phyloP scores from a whole-genome alignment of 371 early-diverging fungal genomes.

The Funneliformis caledonium region DNA sequence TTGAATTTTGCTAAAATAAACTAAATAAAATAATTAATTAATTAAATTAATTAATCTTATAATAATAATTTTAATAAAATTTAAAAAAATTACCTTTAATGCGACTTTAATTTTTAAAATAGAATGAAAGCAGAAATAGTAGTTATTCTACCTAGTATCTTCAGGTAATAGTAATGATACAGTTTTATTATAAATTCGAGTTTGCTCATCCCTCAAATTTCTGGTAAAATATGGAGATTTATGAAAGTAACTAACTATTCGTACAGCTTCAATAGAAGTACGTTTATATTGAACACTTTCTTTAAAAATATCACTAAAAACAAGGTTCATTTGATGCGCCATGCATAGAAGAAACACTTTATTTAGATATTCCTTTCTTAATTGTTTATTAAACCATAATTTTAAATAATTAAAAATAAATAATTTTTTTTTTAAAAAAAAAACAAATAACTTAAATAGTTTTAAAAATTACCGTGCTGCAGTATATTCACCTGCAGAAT shows the following conservation, averaged over 20 bases:
- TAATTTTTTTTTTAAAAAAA: conserved; percentile 1
- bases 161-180: conserved; percentile 8
- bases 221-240: background rate
- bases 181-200: background rate
- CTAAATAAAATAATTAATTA: background rate
- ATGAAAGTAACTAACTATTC: conserved; percentile 27
- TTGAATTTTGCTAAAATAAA: conserved; percentile 7
- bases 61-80: background rate
- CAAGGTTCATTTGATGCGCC: conserved; percentile 26
- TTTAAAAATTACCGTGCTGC: conserved; percentile 26
- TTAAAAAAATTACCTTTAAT: conserved; percentile 25
- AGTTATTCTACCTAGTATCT: conserved; percentile 10
- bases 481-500: conserved; percentile 29
- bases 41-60: background rate
- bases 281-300: background rate
- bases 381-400: background rate
- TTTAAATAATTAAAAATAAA: background rate
- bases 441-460: background rate
- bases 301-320: conserved; percentile 31
- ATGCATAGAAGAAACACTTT: conserved; percentile 6
- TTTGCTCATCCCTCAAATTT: conserved; percentile 23
- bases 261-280: conserved; percentile 5
- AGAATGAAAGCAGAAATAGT: conserved; percentile 22
- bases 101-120: background rate
- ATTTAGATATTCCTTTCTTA: background rate